Evolutionary conservation across 2,329 filamentous ascomycete species (phyloP), one percentile per base, ranked within the genome.

Genomic region (Ophiostoma ips): DNA sequence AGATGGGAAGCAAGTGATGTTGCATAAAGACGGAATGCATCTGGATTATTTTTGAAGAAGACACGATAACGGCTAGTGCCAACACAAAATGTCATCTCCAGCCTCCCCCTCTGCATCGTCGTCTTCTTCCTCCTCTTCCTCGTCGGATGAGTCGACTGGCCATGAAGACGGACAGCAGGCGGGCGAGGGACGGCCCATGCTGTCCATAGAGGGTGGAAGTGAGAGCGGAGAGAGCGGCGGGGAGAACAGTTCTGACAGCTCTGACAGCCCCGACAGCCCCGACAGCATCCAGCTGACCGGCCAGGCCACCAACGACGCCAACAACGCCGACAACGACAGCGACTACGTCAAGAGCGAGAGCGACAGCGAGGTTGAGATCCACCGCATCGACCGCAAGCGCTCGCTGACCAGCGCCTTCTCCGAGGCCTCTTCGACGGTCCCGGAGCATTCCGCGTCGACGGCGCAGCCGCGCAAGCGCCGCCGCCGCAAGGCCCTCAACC

Each of bases 401-500:
- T 33, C 51, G 10, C 36, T 28, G 12, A 19, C 28, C 5, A 44
- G 47, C 31, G 36, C 46, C 2, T 33, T 52, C 3, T 46, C 50
- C 0, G 34, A 34, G 4, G 19, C 33, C 10, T n/a, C n/a, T n/a
- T 19, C 38, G 11, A 12, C 30, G 6, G 24, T 28, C 33, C 15
- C 31, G 3, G 38, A 41, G 21, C 13, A n/a, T 15, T 16, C n/a
- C n/a, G n/a, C n/a, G n/a, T n/a, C n/a, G n/a, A n/a, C 21, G 15
- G 21, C 5, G 16, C 24, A n/a, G 40, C 24, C 21, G 28, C 40
- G n/a, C 49, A 28, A n/a, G 12, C 13, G 57, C 67, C 72, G 57
- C 67, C 72, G 31, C 62, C 62, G 44, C 70, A 62, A 50, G 64
- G 65, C 60, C 3, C 61, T 76, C 51, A 76, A 71, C 53, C 55